These are phyloP conservation scores for Protea cynaroides DNA, from an alignment of 164 flowering plant genomes.

Conservation along the genomic window DNA sequence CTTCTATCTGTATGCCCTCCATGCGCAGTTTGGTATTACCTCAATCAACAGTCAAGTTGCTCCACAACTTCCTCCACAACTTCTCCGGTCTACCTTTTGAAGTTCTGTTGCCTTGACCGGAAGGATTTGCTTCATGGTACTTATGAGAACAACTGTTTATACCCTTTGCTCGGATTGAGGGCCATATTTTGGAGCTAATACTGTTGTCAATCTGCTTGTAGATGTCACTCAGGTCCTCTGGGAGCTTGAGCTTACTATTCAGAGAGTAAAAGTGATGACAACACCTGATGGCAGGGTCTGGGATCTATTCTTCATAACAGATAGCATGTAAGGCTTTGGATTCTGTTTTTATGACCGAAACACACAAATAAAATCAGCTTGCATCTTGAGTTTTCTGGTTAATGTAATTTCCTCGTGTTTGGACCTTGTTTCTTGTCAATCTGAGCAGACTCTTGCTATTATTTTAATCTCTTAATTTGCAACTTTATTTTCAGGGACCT, in stretches of 20 bases:
- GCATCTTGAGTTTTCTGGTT: too few relatives aligned
- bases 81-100: constrained; percentile 47
- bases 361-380: too few relatives aligned
- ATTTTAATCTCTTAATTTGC: background rate
- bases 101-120: constrained; percentile 51
- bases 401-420: too few relatives aligned
- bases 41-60: constrained; percentile 24
- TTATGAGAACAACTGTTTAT: background rate
- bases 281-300: constrained; percentile 75
- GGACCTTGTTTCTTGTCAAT: too few relatives aligned
- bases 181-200: background rate
- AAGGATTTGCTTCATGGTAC: constrained; percentile 79
- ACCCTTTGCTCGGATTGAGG: background rate
- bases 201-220: constrained; percentile 9
- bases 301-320: constrained; percentile 75
- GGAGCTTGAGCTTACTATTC: constrained; percentile 70
- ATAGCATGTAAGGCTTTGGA: constrained; percentile 39
- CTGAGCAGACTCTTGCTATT: background rate
- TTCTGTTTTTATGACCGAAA: background rate
- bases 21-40: constrained; percentile 34
- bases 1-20: constrained; percentile 70
- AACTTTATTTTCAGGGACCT: constrained; percentile 47
- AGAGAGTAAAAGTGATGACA: constrained; percentile 72
- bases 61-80: constrained; percentile 24
- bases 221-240: constrained; percentile 65